A percentile compares a stretch with the other conserved stretches of the same genome.
Conservation (phyloP, 2,329 filamentous ascomycete genomes). For the Passalora sequoiae region DNA sequence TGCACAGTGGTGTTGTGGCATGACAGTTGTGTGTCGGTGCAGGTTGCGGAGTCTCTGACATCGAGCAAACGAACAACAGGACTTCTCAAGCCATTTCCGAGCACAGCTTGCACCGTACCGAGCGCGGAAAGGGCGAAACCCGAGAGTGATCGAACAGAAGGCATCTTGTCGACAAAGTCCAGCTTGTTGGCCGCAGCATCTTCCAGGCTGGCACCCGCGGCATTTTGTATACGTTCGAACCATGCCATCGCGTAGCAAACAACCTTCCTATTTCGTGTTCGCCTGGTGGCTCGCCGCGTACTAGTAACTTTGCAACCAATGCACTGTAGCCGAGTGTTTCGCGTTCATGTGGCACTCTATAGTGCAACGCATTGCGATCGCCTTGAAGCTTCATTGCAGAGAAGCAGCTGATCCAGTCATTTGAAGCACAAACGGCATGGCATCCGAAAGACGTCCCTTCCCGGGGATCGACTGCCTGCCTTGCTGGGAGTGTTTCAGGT, state of each 20-base stretch:
- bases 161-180: constrained; percentile 25
- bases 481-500: constrained; percentile 1
- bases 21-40: constrained; percentile 48
- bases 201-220: constrained; percentile 4
- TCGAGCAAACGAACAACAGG: constrained; percentile 9
- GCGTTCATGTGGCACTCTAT: not conserved
- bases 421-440: not conserved
- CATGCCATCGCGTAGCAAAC: constrained; percentile 10
- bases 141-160: constrained; percentile 27
- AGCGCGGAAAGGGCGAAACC: constrained; percentile 28
- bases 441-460: not conserved
- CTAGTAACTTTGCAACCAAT: constrained; percentile 6
- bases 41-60: constrained; percentile 25
- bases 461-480: constrained; percentile 2
- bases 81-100: constrained; percentile 18
- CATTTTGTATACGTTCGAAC: constrained; percentile 10
- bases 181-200: constrained; percentile 9
- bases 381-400: not conserved
- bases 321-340: constrained; percentile 8
- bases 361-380: constrained; percentile 8
- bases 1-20: constrained; percentile 59
- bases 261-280: constrained; percentile 5
- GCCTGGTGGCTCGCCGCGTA: constrained; percentile 6
- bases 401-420: constrained; percentile 3
- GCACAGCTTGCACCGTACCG: constrained; percentile 26